Conservation (phyloP, 768 basidiomycete genomes). For the Pilatotrama ljubarskyi region DNA sequence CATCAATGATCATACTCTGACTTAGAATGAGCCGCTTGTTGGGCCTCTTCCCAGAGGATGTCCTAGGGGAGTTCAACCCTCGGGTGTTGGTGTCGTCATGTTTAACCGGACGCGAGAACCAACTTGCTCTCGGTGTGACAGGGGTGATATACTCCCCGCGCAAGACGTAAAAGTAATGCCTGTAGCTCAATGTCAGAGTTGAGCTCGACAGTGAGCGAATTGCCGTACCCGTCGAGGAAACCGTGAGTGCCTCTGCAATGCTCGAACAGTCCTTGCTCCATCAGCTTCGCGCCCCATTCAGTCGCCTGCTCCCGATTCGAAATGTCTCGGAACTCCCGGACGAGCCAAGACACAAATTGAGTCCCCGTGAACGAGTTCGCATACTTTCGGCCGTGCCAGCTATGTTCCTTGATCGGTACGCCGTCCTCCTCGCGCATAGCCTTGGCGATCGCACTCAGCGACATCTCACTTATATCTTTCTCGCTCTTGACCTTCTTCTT, state of each 20-base stretch:
- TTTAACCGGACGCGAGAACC: slow-evolving; percentile 59
- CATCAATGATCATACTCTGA: slow-evolving; percentile 89
- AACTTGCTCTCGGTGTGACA: slow-evolving; percentile 63
- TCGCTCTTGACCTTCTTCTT: slow-evolving; percentile 82
- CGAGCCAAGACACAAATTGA: slow-evolving; percentile 89
- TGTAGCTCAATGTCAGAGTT: slow-evolving; percentile 29
- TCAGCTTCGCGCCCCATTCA: slow-evolving; percentile 75
- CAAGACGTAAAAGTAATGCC: slow-evolving; percentile 88
- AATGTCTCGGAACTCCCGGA: slow-evolving; percentile 89
- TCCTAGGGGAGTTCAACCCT: slow-evolving; percentile 14
- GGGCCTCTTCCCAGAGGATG: slow-evolving; percentile 34
- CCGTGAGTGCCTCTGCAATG: slow-evolving; percentile 78
- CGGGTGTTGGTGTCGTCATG: slow-evolving; percentile 41
- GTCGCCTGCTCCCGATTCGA: slow-evolving; percentile 77
- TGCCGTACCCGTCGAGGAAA: slow-evolving; percentile 84
- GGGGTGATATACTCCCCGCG: slow-evolving; percentile 74
- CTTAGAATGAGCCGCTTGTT: slow-evolving; percentile 71
- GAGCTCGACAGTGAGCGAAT: background rate
- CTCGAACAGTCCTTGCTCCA: slow-evolving; percentile 82
- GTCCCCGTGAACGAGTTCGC: slow-evolving; percentile 86
- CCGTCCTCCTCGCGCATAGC: slow-evolving; percentile 87
- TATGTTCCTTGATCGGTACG: slow-evolving; percentile 78
- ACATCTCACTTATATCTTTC: slow-evolving; percentile 67
- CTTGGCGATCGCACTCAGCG: slow-evolving; percentile 65
- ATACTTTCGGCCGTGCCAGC: slow-evolving; percentile 77